Base-by-base conservation (phyloP, 2,329 filamentous ascomycete genomes). In the Coniochaeta sp. region DNA sequence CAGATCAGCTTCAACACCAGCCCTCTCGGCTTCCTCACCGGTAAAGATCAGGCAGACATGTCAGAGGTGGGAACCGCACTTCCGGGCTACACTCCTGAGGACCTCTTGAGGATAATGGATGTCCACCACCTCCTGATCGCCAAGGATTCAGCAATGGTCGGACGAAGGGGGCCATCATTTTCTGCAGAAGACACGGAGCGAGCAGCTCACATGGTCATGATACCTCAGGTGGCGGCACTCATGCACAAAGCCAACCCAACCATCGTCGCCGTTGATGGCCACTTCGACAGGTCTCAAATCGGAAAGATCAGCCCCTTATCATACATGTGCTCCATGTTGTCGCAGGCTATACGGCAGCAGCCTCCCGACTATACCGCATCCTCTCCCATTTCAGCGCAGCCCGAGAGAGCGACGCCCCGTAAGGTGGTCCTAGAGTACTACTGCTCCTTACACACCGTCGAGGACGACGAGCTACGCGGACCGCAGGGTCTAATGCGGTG, bases 211-310 rank as follows among this genome's bases (percentile, higher is more conserved):
- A 61, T 64, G 58, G 50, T 61, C 14, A 14, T 28, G 33, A 52
- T 47, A 3, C 57, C 57, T 4, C 61, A 60, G 26, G 54, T 65
- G 28, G 52, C 52, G 22, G 44, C 55, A 14, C 60, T 65, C 4
- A 31, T 65, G 11, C 28, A 43, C 14, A 34, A 24, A 6, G 3
- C 19, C 14, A 52, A 33, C 9, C 40, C 60, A 14, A 57, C 62
- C 44, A 43, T 62, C 14, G 60, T 64, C 26, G 36, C 60, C 1
- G 60, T 62, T 9, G 64, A 65, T 19, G 64, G 62, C 4, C 60
- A 61, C 36, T 61, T 60, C 31, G 64, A 65, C 31, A 16, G 55
- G 19, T 55, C 56, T 7, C 59, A 63, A 7, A 58, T 63, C 7
- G 58, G 59, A 11, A 59, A 59, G 52, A 38, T 60, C 47, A 58